phyloP scores from a whole-genome alignment of 1,139 yeast genomes.

The Meyerozyma guilliermondii region DNA sequence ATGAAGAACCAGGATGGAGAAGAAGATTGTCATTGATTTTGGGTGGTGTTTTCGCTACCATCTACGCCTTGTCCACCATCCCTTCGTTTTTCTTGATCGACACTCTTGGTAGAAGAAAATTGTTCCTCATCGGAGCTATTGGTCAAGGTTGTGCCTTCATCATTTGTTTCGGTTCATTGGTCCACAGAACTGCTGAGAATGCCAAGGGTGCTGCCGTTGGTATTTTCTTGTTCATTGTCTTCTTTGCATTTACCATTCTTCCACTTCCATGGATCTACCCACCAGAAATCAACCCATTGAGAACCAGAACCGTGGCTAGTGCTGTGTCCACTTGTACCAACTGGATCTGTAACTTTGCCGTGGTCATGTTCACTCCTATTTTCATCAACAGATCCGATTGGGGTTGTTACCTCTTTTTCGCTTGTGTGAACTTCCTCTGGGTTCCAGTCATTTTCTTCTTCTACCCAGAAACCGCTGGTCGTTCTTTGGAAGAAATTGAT shows the following conservation, averaged over 20 bases:
- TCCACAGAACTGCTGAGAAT: constrained; percentile 24
- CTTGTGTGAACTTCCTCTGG: constrained; percentile 30
- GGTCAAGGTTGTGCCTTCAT: constrained; percentile 42
- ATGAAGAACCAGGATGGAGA: constrained; percentile 25
- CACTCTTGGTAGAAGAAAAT: constrained; percentile 61
- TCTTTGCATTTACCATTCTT: constrained; percentile 53
- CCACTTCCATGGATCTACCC: constrained; percentile 59
- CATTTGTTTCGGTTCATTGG: constrained; percentile 40
- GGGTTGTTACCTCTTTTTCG: constrained; percentile 44
- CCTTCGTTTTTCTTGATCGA: constrained; percentile 65
- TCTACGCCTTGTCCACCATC: constrained; percentile 57
- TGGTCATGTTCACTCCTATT: constrained; percentile 45
- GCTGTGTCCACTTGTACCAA: constrained; percentile 48
- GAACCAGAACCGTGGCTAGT: constrained; percentile 52
- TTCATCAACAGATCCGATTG: constrained; percentile 34
- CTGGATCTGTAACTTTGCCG: constrained; percentile 44
- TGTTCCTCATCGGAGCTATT: constrained; percentile 45
- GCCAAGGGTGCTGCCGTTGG: constrained; percentile 52
- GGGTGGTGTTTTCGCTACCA: constrained; percentile 62
- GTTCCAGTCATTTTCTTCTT: constrained; percentile 41
- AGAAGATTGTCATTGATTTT: constrained; percentile 51
- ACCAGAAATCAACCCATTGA: constrained; percentile 60
- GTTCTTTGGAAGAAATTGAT: constrained; percentile 45
- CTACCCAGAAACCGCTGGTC: constrained; percentile 47
- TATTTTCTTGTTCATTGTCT: constrained; percentile 47